Base-by-base conservation (phyloP, 768 basidiomycete species). In the Auricularia auricula-judae region DNA sequence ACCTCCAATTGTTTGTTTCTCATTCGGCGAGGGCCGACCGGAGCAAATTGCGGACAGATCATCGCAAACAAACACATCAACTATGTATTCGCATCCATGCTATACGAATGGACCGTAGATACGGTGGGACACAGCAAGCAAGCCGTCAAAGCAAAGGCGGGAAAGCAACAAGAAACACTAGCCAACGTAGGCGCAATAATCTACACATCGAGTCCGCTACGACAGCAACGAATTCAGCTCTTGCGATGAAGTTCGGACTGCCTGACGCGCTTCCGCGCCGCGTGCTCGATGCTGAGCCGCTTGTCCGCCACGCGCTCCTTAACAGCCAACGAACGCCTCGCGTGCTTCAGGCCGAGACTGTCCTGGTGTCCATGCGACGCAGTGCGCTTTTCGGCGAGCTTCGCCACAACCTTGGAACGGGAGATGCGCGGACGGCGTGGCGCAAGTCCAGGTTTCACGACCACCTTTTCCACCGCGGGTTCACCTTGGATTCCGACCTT, bases 381-480 rank as follows among this genome's bases (percentile, higher is more conserved):
- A 14, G 81, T 83, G 4, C 90, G 84, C 72, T 91, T 87, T 14
- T 87, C 87, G 1, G 86, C 87, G 42, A 91, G 76, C 68, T 80
- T 83, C 0, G 89, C 87, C 56, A 91, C 89, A 47, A 92, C 88
- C 66, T 86, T 87, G 34, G 88, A 89, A 44, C 91, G 83, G 53
- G 90, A 92, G 67, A 92, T 89, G 7, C 89, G 83, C 3, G 90
- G 90, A 71, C 84, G 86, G 64, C 87, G 82, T 8, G 81, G 78
- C 34, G 78, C 39, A 4, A 65, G 61, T 39, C 65, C 65, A 1
- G 64, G 64, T 23, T 21, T 65, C 18, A 72, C 70, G 12, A 84
- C 72, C 3, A 86, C 81, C 66, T 80, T 80, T 14, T 42, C 39
- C 8, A 42, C 8, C 39, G 12, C 39, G 39, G 71, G 78, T 83